Evolutionary conservation across 768 basidiomycete genomes (phyloP).

Genomic region (Chalciporus sphaerocephalus): DNA sequence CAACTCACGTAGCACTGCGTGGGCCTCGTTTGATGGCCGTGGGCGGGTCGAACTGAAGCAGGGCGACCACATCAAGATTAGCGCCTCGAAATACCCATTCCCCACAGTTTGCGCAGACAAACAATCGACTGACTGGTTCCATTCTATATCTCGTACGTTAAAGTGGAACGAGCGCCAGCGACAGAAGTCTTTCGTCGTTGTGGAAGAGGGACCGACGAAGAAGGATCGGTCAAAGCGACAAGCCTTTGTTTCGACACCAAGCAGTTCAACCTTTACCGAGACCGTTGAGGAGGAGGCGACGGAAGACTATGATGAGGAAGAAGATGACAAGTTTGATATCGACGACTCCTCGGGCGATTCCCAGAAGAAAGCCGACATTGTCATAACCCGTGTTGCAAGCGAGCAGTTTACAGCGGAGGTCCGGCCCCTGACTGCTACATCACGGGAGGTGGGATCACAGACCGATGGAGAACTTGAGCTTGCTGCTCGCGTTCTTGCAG

Average conservation of each 20-base stretch:
- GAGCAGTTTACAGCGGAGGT: slow-evolving; percentile 14
- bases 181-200: slow-evolving; percentile 97
- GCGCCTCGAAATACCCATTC: slow-evolving; percentile 95
- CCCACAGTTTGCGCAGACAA: slow-evolving; percentile 98
- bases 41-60: slow-evolving; percentile 95
- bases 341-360: slow-evolving; percentile 77
- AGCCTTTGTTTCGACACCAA: slow-evolving; percentile 2
- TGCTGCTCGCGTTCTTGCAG: slow-evolving; percentile 32
- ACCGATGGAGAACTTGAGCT: slow-evolving; percentile 28
- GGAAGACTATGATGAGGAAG: slow-evolving; percentile 41
- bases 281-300: slow-evolving; percentile 42
- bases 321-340: slow-evolving; percentile 87
- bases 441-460: slow-evolving; percentile 22
- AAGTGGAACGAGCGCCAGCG: slow-evolving; percentile 99
- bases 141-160: slow-evolving; percentile 90
- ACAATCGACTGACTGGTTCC: slow-evolving; percentile 98
- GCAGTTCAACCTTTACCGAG: slow-evolving; percentile 15
- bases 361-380: slow-evolving; percentile 12
- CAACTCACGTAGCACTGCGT: slow-evolving; percentile 96
- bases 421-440: slow-evolving; percentile 27
- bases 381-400: slow-evolving; percentile 4
- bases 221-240: slow-evolving; percentile 26
- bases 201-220: slow-evolving; percentile 76
- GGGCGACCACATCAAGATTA: slow-evolving; percentile 99
- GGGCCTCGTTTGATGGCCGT: slow-evolving; percentile 98